Conservation (phyloP, 768 basidiomycete species). For the Termitomyces titanicus region DNA sequence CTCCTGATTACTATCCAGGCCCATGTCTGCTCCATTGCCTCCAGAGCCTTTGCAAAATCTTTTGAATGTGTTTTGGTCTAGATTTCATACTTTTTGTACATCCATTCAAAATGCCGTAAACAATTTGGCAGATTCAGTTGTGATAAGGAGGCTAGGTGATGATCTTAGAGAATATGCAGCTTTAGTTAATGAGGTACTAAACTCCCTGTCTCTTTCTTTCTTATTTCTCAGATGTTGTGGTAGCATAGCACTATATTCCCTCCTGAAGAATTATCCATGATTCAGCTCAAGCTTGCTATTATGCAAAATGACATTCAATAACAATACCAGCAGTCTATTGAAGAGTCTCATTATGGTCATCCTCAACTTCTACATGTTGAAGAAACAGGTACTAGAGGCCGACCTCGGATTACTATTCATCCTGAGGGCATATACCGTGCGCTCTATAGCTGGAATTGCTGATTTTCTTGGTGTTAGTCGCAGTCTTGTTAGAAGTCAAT, state of each 20-base stretch:
- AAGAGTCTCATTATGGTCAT: conserved; percentile 4
- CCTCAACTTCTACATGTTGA: background rate
- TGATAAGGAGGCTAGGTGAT: conserved; percentile 8
- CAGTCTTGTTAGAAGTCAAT: conserved; percentile 9
- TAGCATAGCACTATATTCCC: background rate
- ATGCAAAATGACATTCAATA: conserved; percentile 8
- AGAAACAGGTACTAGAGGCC: background rate
- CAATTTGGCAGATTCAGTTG: conserved; percentile 5
- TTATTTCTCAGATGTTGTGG: background rate
- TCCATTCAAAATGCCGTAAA: background rate
- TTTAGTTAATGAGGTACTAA: conserved; percentile 10
- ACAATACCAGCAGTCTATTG: conserved; percentile 3
- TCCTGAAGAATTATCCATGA: background rate
- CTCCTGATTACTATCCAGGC: too few species aligned
- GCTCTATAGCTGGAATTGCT: conserved; percentile 12
- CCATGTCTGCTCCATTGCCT: too few species aligned
- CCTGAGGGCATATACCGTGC: conserved; percentile 10
- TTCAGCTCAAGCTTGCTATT: conserved; percentile 6
- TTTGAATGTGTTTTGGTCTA: background rate
- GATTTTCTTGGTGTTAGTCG: conserved; percentile 12
- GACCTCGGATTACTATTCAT: conserved; percentile 14
- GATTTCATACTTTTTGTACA: background rate
- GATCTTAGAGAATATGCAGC: conserved; percentile 9
- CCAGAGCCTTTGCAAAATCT: too few species aligned
- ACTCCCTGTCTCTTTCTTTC: background rate